Evolutionary conservation across 2,329 filamentous ascomycete species (phyloP).

Genomic region (Venturia pyrina): DNA sequence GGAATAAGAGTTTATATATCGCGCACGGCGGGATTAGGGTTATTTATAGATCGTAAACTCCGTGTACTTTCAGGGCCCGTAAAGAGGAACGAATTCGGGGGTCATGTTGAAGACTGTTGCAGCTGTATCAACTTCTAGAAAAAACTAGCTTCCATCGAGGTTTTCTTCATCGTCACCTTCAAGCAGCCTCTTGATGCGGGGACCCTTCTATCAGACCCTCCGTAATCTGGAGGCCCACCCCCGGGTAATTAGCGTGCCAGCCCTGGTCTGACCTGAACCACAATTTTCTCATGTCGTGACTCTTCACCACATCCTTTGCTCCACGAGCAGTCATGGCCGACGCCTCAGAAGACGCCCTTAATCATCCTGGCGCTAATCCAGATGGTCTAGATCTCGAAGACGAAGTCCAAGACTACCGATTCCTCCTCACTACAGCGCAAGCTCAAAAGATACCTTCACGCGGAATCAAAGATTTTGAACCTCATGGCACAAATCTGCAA

Average conservation of each 20-base stretch:
- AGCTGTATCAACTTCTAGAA: too few species aligned
- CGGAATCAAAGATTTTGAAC: constrained; percentile 95
- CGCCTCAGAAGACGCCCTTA: constrained; percentile 23
- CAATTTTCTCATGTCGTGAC: not conserved
- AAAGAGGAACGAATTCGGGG: too few species aligned
- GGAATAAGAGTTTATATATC: too few species aligned
- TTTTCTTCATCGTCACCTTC: too few species aligned
- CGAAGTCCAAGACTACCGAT: constrained; percentile 77
- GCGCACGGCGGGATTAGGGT: too few species aligned
- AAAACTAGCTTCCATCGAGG: not conserved
- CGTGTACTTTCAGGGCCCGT: too few species aligned
- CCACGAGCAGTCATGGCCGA: constrained; percentile 23
- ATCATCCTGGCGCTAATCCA: constrained; percentile 17
- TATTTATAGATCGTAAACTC: too few species aligned
- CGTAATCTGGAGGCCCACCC: not conserved
- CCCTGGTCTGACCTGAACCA: not conserved
- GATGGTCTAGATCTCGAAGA: constrained; percentile 60
- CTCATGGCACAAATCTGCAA: constrained; percentile 78
- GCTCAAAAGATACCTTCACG: constrained; percentile 65
- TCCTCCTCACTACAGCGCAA: constrained; percentile 36
- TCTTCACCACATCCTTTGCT: not conserved
- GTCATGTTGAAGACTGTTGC: not conserved
- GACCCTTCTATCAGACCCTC: not conserved
- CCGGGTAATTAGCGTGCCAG: not conserved
- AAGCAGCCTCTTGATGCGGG: too few species aligned